These are phyloP conservation scores for Alternaria rosae DNA, from an alignment of 2,329 filamentous ascomycete genomes.

Conservation along the genomic window DNA sequence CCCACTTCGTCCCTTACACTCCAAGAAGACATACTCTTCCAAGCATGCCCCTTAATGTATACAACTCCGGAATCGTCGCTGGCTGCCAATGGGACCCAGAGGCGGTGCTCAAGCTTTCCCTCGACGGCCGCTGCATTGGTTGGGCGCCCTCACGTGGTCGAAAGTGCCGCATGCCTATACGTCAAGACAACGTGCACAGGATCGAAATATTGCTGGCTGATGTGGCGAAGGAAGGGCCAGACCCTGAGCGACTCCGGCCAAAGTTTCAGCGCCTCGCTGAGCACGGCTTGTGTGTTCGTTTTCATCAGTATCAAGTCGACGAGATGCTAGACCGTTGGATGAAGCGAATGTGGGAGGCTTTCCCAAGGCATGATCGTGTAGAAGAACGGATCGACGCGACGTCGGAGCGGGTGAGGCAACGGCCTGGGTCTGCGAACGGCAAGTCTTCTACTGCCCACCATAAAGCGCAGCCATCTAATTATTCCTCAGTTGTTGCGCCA, in stretches of 20 bases:
- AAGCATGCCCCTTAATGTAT: not conserved
- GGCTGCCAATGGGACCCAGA: conserved; percentile 14
- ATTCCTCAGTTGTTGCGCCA: not conserved
- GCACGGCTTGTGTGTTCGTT: conserved; percentile 10
- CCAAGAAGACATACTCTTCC: not conserved
- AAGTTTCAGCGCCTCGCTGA: conserved; percentile 18
- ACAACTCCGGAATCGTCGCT: not conserved
- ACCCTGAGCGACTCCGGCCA: conserved; percentile 13
- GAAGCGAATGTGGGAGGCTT: conserved; percentile 4
- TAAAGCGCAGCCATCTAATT: not conserved
- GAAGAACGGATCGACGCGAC: no score
- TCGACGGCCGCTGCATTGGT: conserved; percentile 17
- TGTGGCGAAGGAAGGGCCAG: conserved; percentile 8
- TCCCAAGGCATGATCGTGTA: not conserved
- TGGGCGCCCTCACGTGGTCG: conserved; percentile 14
- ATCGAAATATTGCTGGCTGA: conserved; percentile 5
- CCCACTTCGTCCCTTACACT: not conserved
- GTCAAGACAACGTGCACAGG: not conserved
- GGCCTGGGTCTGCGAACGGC: not conserved
- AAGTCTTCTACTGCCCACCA: not conserved
- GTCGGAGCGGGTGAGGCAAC: not conserved
- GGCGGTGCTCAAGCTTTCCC: conserved; percentile 15
- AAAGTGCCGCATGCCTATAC: conserved; percentile 14
- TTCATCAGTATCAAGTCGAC: conserved; percentile 3
- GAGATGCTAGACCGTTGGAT: conserved; percentile 11